Evolutionary conservation across 2,329 filamentous ascomycete genomes (phyloP).

Genomic region (Pseudopyricularia javanii): DNA sequence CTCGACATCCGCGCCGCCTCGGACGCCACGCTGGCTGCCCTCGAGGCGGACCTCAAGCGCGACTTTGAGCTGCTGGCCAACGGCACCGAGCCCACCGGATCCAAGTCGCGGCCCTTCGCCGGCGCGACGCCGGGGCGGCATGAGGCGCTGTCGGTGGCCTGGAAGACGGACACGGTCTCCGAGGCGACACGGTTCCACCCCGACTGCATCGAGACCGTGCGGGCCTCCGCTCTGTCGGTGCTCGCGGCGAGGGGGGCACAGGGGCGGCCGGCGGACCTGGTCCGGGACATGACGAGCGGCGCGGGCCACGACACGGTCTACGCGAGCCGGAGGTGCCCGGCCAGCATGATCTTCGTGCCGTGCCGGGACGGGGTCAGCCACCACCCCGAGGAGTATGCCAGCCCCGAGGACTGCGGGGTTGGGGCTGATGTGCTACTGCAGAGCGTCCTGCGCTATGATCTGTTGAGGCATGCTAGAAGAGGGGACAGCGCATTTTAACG

Average conservation of each 20-base stretch:
- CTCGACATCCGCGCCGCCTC: constrained; percentile 53
- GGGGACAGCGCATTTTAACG: neutral
- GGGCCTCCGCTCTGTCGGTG: constrained; percentile 42
- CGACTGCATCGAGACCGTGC: constrained; percentile 55
- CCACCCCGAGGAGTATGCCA: constrained; percentile 50
- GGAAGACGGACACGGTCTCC: constrained; percentile 48
- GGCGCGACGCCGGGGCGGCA: constrained; percentile 8
- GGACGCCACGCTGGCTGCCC: constrained; percentile 40
- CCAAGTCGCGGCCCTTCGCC: constrained; percentile 9
- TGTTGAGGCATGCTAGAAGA: neutral
- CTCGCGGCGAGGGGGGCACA: constrained; percentile 28
- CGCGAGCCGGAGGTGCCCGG: constrained; percentile 44
- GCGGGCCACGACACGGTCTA: constrained; percentile 42
- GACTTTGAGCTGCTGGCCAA: constrained; percentile 49
- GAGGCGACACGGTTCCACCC: constrained; percentile 52
- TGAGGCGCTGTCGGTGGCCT: constrained; percentile 31
- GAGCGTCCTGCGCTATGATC: constrained; percentile 12
- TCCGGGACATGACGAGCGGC: constrained; percentile 25
- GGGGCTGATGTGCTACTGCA: constrained; percentile 37
- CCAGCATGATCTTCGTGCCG: constrained; percentile 56
- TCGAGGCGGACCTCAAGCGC: constrained; percentile 41
- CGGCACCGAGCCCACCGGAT: constrained; percentile 25
- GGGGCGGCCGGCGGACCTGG: constrained; percentile 14
- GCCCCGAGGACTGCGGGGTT: constrained; percentile 43
- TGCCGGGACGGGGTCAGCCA: constrained; percentile 52